Evolutionary conservation across 768 basidiomycete genomes (phyloP), one percentile per base, ranked within the genome.

Genomic region (Auricularia heimuer): DNA sequence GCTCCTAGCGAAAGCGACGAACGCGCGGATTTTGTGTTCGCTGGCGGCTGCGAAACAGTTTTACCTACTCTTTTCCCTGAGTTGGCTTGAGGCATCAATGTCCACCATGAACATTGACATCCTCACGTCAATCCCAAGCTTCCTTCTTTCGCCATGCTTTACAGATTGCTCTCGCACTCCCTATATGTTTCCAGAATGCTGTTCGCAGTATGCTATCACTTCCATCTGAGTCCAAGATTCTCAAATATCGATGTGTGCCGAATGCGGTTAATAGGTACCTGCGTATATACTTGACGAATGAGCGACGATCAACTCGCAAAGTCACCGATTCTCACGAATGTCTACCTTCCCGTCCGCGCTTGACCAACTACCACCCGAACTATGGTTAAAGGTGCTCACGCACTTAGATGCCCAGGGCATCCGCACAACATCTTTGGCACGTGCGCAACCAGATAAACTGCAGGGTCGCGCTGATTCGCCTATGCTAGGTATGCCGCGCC

Each of bases 11-110:
- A 69, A 14, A 78, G 76, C 1, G 80, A 81, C 61, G 68, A 74
- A 16, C 70, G 78, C 0, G 80, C 81, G 0, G 79, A 84, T 68
- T 85, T 79, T 68, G 69, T 82, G 21, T 83, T 85, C 69, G 66
- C 79, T 8, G 81, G 83, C 0, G 77, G 78, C 44, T 84, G 82
- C 68, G 81, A 81, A 70, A 74, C 77, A 37, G 77, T 73, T 12
- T 71, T 85, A 44, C 78, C 81, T 1, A 6, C 47, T 4, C 47
- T 51, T 4, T 51, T 51, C 47, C 47, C 47, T 6, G 47, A 51
- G 47, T 18, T 51, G 39, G 39, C 29, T 29, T 29, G 2, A 29
- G 29, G 29, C 29, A 29, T 29, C 29, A 29, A 29, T 29, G 29
- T 29, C 29, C 29, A 29, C 29, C 29, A 29, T 29, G 29, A 29